Evolutionary conservation across 2,329 filamentous ascomycete genomes (phyloP), one percentile per base, ranked within the genome.

Genomic region (Neonectria punicea): DNA sequence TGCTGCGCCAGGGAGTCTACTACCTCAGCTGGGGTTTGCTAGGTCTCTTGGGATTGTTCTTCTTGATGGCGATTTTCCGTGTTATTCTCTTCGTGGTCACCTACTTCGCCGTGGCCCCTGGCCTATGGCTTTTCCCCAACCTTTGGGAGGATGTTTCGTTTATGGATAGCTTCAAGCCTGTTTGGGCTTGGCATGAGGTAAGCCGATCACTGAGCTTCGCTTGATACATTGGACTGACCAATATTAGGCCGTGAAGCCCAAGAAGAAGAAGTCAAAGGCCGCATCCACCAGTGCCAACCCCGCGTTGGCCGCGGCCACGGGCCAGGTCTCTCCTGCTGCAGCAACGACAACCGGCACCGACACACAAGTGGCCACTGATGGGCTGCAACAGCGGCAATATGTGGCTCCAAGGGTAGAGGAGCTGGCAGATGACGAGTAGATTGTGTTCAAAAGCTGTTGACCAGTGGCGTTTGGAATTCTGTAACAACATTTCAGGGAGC

Each of bases 171-270:
- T 99, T 99, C 87, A 91, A 91, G 76, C 96, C 96, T 20, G 82
- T 97, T 6, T 99, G 96, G 95, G 96, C 93, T 65, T 99, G 96
- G 96, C 96, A 99, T 80, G 94, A 97, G 88, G 93, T 97, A 77
- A 80, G 87, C 80, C 53, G 5, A 57, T 5, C 62, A 25, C 14
- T 50, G 10, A 34, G 14, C 10, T 14, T 25, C 5, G 43, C 10
- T 5, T 13, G 14, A 10, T 20, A 25, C 30, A 30, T 25, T 36
- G 3, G 32, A 39, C 74, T 80, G 70, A 76, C 61, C 39, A 11
- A 34, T 1, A 11, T 30, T 53, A 77, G 76, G 78, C 77, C 20
- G 70, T 73, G 57, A 79, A 81, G 72, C 77, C 79, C 39, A 82
- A 82, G 76, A 89, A 88, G 77, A 89, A 89, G 83, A 88, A 87